Percentiles rank a stretch among this genome's conserved stretches.
These are phyloP conservation scores for Didymosphaeria variabile DNA, from an alignment of 2,329 filamentous ascomycete genomes.

Conservation along the genomic window DNA sequence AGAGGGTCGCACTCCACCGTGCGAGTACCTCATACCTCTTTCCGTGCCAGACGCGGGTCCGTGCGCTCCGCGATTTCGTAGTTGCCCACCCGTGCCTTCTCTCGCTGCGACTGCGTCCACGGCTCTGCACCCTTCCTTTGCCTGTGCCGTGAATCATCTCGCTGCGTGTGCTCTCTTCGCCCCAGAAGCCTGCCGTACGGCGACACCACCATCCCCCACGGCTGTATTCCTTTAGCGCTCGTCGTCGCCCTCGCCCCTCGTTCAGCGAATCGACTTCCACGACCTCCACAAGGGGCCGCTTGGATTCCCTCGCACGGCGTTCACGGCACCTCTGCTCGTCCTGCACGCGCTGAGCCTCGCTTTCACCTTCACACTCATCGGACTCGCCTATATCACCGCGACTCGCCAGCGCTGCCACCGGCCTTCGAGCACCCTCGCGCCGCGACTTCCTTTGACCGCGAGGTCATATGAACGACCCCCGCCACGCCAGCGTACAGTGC, in stretches of 20 bases:
- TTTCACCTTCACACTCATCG: constrained; percentile 2
- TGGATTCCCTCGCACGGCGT: constrained; percentile 21
- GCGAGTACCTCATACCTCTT: neutral
- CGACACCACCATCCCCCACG: constrained; percentile 14
- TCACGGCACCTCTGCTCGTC: constrained; percentile 1
- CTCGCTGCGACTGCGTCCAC: constrained; percentile 2
- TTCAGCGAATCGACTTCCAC: constrained; percentile 23
- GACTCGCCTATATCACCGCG: neutral
- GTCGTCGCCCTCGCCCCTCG: constrained; percentile 16
- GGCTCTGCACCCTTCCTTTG: neutral
- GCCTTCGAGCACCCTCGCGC: constrained; percentile 1
- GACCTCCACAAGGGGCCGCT: constrained; percentile 27
- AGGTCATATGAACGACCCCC: constrained; percentile 37
- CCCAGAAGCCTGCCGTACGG: neutral
- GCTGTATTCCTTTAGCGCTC: constrained; percentile 24
- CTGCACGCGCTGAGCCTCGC: constrained; percentile 10
- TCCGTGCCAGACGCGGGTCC: constrained; percentile 10
- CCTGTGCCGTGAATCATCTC: constrained; percentile 12
- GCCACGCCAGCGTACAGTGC: constrained; percentile 29
- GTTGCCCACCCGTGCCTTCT: constrained; percentile 10
- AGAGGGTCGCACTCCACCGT: neutral
- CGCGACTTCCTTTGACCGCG: constrained; percentile 15
- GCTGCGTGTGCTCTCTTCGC: constrained; percentile 1
- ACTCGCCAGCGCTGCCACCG: neutral
- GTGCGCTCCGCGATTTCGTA: constrained; percentile 12